phyloP scores from a whole-genome alignment of 345 rosid genomes.

The Salix arbutifolia region DNA sequence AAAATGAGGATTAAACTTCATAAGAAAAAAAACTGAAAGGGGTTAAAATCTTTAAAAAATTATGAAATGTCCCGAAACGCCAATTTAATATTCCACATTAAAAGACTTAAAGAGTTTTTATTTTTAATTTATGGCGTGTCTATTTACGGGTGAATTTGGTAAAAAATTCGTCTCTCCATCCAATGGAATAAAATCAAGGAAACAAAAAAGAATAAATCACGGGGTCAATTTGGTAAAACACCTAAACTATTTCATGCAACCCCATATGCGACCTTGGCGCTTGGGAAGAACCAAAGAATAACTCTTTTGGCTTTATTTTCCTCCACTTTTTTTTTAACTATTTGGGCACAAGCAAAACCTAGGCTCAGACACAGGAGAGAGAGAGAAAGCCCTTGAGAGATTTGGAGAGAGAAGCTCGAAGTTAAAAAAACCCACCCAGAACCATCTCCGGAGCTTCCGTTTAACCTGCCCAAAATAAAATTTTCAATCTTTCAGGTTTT shows the following conservation, averaged over 20 bases:
- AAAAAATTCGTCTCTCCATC: no score
- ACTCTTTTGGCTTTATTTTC: not conserved
- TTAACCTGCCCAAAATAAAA: not conserved
- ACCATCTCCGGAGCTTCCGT: constrained; percentile 18
- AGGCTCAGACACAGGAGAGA: not conserved
- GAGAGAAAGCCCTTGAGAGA: not conserved
- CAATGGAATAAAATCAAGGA: not conserved
- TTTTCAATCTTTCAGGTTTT: constrained; percentile 7
- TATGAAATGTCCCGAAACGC: no score
- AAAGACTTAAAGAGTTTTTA: no score
- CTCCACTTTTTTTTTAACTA: not conserved
- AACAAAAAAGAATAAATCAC: not conserved
- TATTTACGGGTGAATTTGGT: no score
- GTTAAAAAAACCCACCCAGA: not conserved
- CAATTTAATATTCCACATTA: no score
- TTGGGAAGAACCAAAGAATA: not conserved
- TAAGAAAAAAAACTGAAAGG: no score
- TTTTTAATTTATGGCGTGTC: no score
- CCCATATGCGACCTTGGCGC: not conserved
- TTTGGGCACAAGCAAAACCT: not conserved
- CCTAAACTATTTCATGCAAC: not conserved
- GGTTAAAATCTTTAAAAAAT: no score
- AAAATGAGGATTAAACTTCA: no score
- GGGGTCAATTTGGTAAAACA: not conserved
- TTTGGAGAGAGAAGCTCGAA: constrained; percentile 11